Evolutionary conservation across 805 yeast species (phyloP), one percentile per base, ranked within the genome.

Genomic region (Starmerella vaccinii): DNA sequence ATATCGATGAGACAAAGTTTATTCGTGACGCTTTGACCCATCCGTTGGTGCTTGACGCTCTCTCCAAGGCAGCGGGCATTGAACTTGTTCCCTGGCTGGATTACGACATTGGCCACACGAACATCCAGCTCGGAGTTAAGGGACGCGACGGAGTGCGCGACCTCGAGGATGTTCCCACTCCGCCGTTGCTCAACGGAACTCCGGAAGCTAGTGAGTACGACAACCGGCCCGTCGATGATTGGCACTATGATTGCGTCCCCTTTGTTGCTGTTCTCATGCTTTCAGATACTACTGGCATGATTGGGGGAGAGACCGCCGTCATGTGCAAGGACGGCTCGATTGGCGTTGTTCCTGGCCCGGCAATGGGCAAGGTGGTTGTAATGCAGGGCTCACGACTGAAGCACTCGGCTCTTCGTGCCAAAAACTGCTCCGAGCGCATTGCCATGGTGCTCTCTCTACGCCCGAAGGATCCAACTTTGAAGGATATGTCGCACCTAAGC

Each of bases 171-270:
- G 16, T 40, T n/a, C 53, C 53, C 1, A 29, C 53, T 38, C 24
- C 46, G 5, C 48, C 55, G 4, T n/a, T 42, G 35, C 47, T 37
- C 8, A 9, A 33, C 6, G 56, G 44, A 8, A 42, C 32, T 10
- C 42, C 32, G 2, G 50, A 49, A 33, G 40, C 51, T 1, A 47
- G 51, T 37, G 46, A 26, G 18, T 51, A 43, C 21, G 54, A 51
- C 41, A n/a, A 27, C 22, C 33, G 37, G 30, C 81, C 78, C 21
- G 71, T 77, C 39, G 80, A 77, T 32, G 76, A 77, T 27, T 78
- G 84, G 84, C 83, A 78, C 66, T 62, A 68, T 49, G 84, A 78
- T 60, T 72, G 79, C n/a, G 77, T 76, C 50, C 82, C 82, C 15
- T 77, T 76, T 60, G 82, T 78, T 18, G 78, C 82, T 63, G 83